Base-by-base conservation (phyloP, 306 rosid species). In the Ormosia semicastrata region DNA sequence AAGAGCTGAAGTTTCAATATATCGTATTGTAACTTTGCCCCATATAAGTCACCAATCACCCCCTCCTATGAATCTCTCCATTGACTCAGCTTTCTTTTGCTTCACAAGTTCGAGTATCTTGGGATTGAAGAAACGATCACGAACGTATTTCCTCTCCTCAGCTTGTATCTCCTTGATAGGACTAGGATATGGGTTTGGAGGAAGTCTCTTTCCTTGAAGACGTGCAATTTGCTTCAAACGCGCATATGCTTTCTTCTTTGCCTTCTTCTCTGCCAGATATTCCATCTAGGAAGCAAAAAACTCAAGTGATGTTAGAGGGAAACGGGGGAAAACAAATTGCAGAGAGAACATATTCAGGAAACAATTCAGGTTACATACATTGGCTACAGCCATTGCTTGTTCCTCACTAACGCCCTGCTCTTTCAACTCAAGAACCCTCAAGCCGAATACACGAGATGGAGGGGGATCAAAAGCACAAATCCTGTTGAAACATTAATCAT, bases 151-250 rank as follows among this genome's bases (percentile, higher is more conserved):
- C 87, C 80, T 88, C 92, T 94, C 98, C 86, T 82, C 87, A 15
- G 93, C 94, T 86, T 91, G 93, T 76, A 94, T 94, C 86, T 90
- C 90, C 86, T 83, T 87, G 80, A 92, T 24, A 40, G 89, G 88
- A 64, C 92, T 90, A 13, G 98, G 97, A 83, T 83, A 95, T 14
- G 98, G 99, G 85, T 92, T 93, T 33, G 92, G 92, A 84, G 96
- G 99, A 69, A 84, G 94, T 74, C 52, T 89, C 86, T 88, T 95
- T 83, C 97, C 97, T 85, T 87, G 92, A 85, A 84, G 87, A 74
- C 89, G 91, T 2, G 93, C 89, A 68, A 90, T 87, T 84, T 89
- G 85, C 88, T 92, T 95, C 90, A 93, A 75, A 5, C 88, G 89
- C 5, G 64, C 14, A 85, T 92, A 87, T 47, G 98, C 98, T 81